These are phyloP conservation scores for Amanita subjunquillea DNA, from an alignment of 768 basidiomycete species.

Conservation along the genomic window DNA sequence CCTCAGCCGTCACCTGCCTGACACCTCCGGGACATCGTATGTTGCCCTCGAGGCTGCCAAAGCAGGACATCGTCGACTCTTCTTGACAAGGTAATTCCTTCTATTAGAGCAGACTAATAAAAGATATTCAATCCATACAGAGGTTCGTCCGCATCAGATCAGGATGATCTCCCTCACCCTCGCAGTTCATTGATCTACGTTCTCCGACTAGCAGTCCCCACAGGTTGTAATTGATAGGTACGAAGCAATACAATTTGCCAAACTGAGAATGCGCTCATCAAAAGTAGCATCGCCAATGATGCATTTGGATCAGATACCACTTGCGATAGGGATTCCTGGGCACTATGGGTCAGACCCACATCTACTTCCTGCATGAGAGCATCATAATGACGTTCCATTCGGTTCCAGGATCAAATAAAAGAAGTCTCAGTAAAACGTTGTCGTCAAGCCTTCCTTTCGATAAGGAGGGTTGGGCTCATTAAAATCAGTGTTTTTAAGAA, in stretches of 20 bases:
- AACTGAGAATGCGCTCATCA: no score
- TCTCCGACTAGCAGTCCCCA: background rate
- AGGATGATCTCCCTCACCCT: slow-evolving; percentile 2
- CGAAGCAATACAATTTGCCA: background rate
- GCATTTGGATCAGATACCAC: background rate
- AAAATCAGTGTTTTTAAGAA: slow-evolving; percentile 37
- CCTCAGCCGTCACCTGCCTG: background rate
- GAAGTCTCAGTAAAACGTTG: slow-evolving; percentile 18
- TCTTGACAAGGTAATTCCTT: background rate
- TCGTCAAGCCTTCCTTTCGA: slow-evolving; percentile 22
- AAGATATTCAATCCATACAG: background rate
- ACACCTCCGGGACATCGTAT: background rate
- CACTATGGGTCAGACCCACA: background rate
- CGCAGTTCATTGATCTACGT: slow-evolving; percentile 1
- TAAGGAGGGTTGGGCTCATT: slow-evolving; percentile 34
- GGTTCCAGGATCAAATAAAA: slow-evolving; percentile 3
- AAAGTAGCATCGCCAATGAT: background rate
- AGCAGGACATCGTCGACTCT: background rate
- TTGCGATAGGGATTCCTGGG: background rate
- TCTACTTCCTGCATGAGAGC: background rate
- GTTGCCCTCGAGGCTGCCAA: background rate
- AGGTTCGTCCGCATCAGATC: slow-evolving; percentile 6
- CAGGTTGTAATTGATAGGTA: background rate
- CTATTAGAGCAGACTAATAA: background rate
- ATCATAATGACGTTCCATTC: background rate